Conservation (phyloP, 73 alveolate species). For the Tetrahymena malaccensis region DNA sequence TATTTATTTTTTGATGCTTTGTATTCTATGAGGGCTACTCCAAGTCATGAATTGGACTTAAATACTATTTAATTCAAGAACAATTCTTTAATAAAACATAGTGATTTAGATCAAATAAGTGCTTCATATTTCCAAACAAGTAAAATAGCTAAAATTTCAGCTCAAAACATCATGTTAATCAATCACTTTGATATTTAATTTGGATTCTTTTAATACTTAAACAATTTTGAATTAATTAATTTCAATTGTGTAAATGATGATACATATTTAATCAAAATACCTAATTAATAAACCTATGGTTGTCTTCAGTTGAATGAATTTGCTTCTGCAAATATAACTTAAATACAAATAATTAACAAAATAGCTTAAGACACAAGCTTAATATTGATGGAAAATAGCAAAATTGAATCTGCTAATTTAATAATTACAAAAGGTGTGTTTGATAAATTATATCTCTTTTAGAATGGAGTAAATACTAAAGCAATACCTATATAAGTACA, state of each 20-base stretch:
- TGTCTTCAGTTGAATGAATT: background rate
- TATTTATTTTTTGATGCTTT: background rate
- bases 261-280: background rate
- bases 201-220: background rate
- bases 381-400: background rate
- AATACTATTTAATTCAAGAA: background rate
- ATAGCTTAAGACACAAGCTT: background rate
- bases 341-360: background rate
- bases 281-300: background rate
- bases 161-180: background rate
- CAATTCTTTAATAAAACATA: background rate
- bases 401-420: background rate
- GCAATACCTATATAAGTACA: background rate
- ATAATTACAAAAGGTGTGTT: background rate
- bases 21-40: background rate
- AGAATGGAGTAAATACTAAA: background rate
- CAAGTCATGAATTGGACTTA: background rate
- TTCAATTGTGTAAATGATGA: background rate
- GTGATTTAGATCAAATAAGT: background rate
- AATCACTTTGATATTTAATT: background rate
- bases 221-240: background rate
- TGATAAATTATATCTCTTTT: background rate
- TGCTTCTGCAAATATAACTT: background rate
- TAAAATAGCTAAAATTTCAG: background rate
- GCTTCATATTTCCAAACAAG: background rate